Evolutionary conservation across 176 grass and related monocot genomes (phyloP).

Genomic region (Miscanthus lutarioriparius): DNA sequence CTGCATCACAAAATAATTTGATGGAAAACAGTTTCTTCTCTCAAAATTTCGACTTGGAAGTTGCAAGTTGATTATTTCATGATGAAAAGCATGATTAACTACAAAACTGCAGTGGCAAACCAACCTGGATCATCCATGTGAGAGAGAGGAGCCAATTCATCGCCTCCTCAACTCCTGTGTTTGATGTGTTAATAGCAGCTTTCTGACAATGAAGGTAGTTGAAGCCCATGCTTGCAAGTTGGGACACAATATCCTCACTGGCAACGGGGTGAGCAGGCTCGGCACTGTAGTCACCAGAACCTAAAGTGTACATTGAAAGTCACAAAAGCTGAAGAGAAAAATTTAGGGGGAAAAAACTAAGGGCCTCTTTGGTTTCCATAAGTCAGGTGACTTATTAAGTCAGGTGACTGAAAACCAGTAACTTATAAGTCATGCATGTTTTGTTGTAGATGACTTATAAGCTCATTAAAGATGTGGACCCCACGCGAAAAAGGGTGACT

Average conservation of each 20-base stretch:
- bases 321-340: slow-evolving; percentile 5
- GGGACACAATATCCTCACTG: slow-evolving; percentile 83
- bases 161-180: slow-evolving; percentile 86
- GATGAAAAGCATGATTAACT: background rate
- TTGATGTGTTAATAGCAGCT: slow-evolving; percentile 91
- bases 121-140: slow-evolving; percentile 96
- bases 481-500: too few relatives aligned
- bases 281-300: slow-evolving; percentile 41
- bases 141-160: slow-evolving; percentile 94
- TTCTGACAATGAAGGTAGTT: slow-evolving; percentile 94
- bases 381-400: too few relatives aligned
- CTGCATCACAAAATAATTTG: slow-evolving; percentile 43
- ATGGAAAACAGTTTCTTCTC: background rate
- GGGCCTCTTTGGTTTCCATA: too few relatives aligned
- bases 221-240: slow-evolving; percentile 93
- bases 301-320: slow-evolving; percentile 46
- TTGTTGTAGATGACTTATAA: too few relatives aligned
- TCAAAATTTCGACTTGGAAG: background rate
- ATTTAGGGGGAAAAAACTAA: background rate
- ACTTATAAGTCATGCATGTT: too few relatives aligned
- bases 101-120: slow-evolving; percentile 6
- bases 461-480: too few relatives aligned
- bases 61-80: background rate
- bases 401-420: too few relatives aligned
- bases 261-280: slow-evolving; percentile 55